Base-by-base conservation (phyloP, 2,329 filamentous ascomycete genomes). In the Furcasterigmium furcatum region DNA sequence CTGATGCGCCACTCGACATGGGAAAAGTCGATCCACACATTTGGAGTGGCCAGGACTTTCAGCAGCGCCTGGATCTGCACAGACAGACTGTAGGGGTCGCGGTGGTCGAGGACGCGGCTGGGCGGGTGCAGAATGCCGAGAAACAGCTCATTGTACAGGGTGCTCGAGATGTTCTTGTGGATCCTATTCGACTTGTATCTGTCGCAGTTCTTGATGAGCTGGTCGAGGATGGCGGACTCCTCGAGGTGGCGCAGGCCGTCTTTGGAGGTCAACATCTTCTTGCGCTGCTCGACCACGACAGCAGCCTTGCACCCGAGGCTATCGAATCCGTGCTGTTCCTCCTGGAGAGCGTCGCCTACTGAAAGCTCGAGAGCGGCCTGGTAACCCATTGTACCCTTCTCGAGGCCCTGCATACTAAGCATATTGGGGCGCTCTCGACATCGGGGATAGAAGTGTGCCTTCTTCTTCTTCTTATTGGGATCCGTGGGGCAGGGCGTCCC, bases 1-100 rank as follows among this genome's bases (percentile, higher is more conserved):
- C 84, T 74, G 47, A 90, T 85, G 30, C 86, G 77, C 85, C 85
- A 89, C 58, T 89, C 85, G 7, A 89, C 82, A 25, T 83, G 74
- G 18, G 84, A 85, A 52, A 90, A 86, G 62, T 90, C 85, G 43
- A 86, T 76, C 86, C 86, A 90, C 38, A 87, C 77, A 46, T 85
- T 84, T 44, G 82, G 74, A 8, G 79, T 68, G 1, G 77, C 79
- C 38, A 90, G 72, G 9, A 85, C 77, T 58, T 81, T 81, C 38
- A 89, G 73, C 16, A 90, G 66, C 4, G 82, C 78, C 52, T 84
- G 74, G 46, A 89, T 88, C 58, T 90, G 86, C 29, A 87, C 82
- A 36, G 83, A 75, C 18, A 90, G 67, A 44, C 84, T 79, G 55
- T 80, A 77, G 5, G 77, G 79, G 55, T 85, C 77, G 24, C 73